Base-by-base conservation (phyloP, 345 rosid species). In the Aegle marmelos region DNA sequence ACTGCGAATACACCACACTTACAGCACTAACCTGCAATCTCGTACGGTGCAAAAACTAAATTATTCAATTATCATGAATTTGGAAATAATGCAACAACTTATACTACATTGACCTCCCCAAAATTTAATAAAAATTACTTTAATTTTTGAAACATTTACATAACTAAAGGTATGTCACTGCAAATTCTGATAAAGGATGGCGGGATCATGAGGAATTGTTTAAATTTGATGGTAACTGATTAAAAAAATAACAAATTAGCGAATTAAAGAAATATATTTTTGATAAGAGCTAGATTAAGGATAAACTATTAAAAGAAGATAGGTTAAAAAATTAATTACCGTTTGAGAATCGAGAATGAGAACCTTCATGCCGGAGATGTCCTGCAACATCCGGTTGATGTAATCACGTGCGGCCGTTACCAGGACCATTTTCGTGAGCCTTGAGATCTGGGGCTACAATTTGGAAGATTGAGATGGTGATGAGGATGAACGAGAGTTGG, bases 281-380 rank as follows among this genome's bases (percentile, higher is more conserved):
- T 50, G 8, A 9, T 19, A 17, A 70, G 13, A 53, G 64, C 50
- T 57, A 7, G 61, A 48, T 31, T 31, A 63, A 63, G 37, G n/a
- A 63, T 16, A 31, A 31, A 16, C 9, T 7, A 54, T 9, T 36
- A 79, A 27, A 54, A 70, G 27, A 70, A 6, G 30, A 64, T 9
- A 6, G 2, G 62, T 50, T 0, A 8, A 24, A 9, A 28, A 5
- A 1, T 16, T 24, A 62, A 19, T 63, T 79, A 96, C 99, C 91
- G 99, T 96, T 82, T 96, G 97, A 62, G 95, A 88, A 79, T 96
- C 99, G 70, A 94, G 98, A 76, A 96, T 90, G 86, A 96, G 98
- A 74, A 96, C 99, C 83, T 96, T 94, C 99, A 96, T 96, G 88
- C 99, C 99, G 86, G 98, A 90, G 83, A 92, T 94, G 77, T 92